Evolutionary conservation across 2,329 filamentous ascomycete genomes (phyloP).

Genomic region (Penicillium sclerotiorum): DNA sequence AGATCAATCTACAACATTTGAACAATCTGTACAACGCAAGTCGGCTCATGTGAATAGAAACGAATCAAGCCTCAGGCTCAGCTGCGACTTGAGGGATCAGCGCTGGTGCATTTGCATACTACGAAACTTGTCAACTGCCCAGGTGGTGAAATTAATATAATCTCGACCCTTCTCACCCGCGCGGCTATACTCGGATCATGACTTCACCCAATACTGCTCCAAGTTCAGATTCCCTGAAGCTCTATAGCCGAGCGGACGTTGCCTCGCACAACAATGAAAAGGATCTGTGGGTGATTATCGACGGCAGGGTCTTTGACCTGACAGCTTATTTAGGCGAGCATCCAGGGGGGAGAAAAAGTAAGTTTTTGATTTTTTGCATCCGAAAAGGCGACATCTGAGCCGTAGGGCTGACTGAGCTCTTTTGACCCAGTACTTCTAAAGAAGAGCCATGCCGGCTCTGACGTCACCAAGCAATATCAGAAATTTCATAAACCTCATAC

Average conservation of each 20-base stretch:
- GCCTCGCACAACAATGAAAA: conserved; percentile 18
- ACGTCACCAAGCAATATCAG: conserved; percentile 21
- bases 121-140: too few relatives aligned
- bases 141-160: too few relatives aligned
- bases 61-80: too few relatives aligned
- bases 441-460: conserved; percentile 12
- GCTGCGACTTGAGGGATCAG: too few relatives aligned
- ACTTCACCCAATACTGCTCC: background rate
- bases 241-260: conserved; percentile 11
- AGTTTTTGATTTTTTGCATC: too few relatives aligned
- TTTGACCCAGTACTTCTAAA: conserved; percentile 10
- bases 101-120: too few relatives aligned
- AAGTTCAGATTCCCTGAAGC: background rate
- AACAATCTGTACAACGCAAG: too few relatives aligned
- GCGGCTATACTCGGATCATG: background rate
- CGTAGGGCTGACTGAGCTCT: background rate
- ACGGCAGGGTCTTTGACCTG: conserved; percentile 28
- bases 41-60: too few relatives aligned
- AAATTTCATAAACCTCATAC: conserved; percentile 17
- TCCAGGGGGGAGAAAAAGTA: conserved; percentile 28
- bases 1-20: too few relatives aligned
- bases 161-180: too few relatives aligned
- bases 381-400: too few relatives aligned
- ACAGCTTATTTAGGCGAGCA: conserved; percentile 26
- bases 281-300: conserved; percentile 28